Base-by-base conservation (phyloP, 257 asterid genomes). In the Mentha longifolia region DNA sequence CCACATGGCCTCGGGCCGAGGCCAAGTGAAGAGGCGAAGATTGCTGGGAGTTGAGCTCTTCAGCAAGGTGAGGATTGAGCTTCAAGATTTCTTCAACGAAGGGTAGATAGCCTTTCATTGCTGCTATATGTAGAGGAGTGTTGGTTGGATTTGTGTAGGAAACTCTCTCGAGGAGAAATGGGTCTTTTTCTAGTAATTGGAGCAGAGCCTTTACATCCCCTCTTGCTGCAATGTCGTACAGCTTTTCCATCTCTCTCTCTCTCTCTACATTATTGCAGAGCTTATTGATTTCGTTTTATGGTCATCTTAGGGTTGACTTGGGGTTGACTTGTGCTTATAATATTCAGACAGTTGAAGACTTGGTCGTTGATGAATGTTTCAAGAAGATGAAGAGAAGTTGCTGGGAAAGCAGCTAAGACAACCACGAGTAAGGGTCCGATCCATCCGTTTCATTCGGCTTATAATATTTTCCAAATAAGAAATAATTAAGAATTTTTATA, bases 21-120 rank as follows among this genome's bases (percentile, higher is more conserved):
- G 89, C 91, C 14, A 79, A 5, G 65, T 86, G 91, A 17, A 86
- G 91, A 20, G 89, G 69, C 3, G 89, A 79, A 0, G 72, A 73
- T 45, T 65, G 72, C 33, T 79, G 77, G 2, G 80, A 64, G 58
- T 84, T 84, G 14, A 84, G 22, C 33, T 60, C 83, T 25, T 66
- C 72, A 4, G 83, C 76, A 7, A 84, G 84, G 8, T 20, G 59
- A 5, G 81, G 76, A 31, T 72, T 76, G 35, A 3, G 71, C 1
- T 31, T 60, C 50, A 87, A 17, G 68, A 83, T 70, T 45, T 67
- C 55, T 13, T 64, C 60, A 15, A 80, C 79, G 14, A 83, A 81
- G 43, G 66, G 63, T 2, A 73, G 2, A 62, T 83, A 72, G 0
- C 83, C 79, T 3, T 51, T 68, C 66, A 75, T 52, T 19, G 82